Conservation (phyloP, 2,329 filamentous ascomycete genomes). For the Aspergillus sp. region DNA sequence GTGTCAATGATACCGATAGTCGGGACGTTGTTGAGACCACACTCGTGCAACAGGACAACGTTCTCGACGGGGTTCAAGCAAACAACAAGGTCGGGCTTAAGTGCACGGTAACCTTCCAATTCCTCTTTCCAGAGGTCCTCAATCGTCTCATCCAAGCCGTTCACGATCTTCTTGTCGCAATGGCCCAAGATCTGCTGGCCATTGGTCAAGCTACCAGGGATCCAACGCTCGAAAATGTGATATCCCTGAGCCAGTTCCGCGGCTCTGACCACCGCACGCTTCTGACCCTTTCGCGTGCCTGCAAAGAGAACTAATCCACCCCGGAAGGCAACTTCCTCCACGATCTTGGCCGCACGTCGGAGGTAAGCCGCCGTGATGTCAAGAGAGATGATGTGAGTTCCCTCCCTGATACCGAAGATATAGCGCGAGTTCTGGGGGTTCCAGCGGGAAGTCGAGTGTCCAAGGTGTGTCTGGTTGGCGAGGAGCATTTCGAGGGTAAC, state of each 20-base stretch:
- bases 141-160: slow-evolving; percentile 69
- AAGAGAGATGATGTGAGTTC: slow-evolving; percentile 89
- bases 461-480: slow-evolving; percentile 83
- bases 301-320: slow-evolving; percentile 90
- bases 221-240: slow-evolving; percentile 92
- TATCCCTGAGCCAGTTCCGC: slow-evolving; percentile 76
- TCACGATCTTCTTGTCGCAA: slow-evolving; percentile 71
- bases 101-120: slow-evolving; percentile 62
- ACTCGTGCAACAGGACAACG: slow-evolving; percentile 86
- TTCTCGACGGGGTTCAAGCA: slow-evolving; percentile 94
- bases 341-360: slow-evolving; percentile 87
- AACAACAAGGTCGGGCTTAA: slow-evolving; percentile 88
- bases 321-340: slow-evolving; percentile 78
- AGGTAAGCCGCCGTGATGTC: slow-evolving; percentile 87
- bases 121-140: slow-evolving; percentile 65
- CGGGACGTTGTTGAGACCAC: slow-evolving; percentile 80
- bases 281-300: slow-evolving; percentile 81
- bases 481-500: slow-evolving; percentile 89
- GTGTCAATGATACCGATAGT: slow-evolving; percentile 96
- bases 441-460: slow-evolving; percentile 88
- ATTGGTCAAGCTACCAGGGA: slow-evolving; percentile 88
- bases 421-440: slow-evolving; percentile 92
- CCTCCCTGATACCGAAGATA: slow-evolving; percentile 86
- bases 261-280: slow-evolving; percentile 75
- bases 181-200: slow-evolving; percentile 80